Conservation (phyloP, 2,329 filamentous ascomycete species). For the Fusarium incarnatum region DNA sequence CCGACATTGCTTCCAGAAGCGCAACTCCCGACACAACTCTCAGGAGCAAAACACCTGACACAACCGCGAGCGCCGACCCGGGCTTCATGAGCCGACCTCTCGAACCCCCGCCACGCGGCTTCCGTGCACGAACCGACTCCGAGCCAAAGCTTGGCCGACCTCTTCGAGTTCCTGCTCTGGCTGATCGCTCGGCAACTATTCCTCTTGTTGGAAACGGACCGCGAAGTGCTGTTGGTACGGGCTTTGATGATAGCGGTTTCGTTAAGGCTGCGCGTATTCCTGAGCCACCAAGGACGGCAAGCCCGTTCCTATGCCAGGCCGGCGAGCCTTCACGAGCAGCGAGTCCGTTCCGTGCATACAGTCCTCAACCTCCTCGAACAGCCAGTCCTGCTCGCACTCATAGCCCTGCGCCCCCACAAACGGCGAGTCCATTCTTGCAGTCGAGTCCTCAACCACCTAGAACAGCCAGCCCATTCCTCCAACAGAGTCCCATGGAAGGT, state of each 20-base stretch:
- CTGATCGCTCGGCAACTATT: slow-evolving; percentile 29
- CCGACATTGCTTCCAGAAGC: neutral
- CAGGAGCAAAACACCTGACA: slow-evolving; percentile 17
- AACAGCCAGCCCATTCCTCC: slow-evolving; percentile 46
- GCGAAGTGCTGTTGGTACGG: slow-evolving; percentile 42
- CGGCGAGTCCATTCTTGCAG: neutral
- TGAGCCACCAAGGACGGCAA: slow-evolving; percentile 39
- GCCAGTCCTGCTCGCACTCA: neutral
- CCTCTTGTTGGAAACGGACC: slow-evolving; percentile 15
- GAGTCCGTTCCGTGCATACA: neutral
- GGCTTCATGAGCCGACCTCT: slow-evolving; percentile 43
- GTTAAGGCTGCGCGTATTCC: slow-evolving; percentile 30
- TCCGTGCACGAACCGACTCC: slow-evolving; percentile 44
- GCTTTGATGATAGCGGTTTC: slow-evolving; percentile 39
- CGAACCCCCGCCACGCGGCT: slow-evolving; percentile 44
- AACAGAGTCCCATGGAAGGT: slow-evolving; percentile 46
- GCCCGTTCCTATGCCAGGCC: slow-evolving; percentile 40
- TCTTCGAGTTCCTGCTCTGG: slow-evolving; percentile 39
- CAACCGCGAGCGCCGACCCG: slow-evolving; percentile 5
- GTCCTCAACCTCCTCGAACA: neutral
- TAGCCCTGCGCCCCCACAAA: neutral
- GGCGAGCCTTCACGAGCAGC: neutral
- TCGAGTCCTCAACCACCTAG: slow-evolving; percentile 31
- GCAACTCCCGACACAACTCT: neutral
- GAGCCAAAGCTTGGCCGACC: slow-evolving; percentile 43